These are phyloP conservation scores for Lenwebbia sp. DNA, from an alignment of 345 rosid species.

Conservation along the genomic window DNA sequence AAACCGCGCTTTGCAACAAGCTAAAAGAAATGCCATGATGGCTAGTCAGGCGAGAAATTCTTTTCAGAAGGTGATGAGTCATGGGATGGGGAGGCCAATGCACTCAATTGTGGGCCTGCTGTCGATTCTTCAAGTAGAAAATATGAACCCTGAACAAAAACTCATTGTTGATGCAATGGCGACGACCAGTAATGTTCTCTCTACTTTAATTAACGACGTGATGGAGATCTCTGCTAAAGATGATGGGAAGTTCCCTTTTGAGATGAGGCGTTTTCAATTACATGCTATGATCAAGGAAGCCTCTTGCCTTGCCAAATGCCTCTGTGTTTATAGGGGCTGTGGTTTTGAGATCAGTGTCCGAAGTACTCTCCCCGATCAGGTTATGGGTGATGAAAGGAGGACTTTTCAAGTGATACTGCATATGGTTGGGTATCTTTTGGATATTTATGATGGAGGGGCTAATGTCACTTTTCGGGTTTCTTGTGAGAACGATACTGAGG, in stretches of 20 bases:
- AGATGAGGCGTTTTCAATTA: constrained; percentile 52
- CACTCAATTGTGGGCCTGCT: constrained; percentile 85
- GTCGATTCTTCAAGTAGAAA: constrained; percentile 59
- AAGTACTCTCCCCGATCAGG: constrained; percentile 62
- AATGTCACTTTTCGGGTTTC: constrained; percentile 47
- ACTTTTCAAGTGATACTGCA: constrained; percentile 89
- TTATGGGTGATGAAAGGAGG: constrained; percentile 79
- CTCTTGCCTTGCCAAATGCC: constrained; percentile 76
- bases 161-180: constrained; percentile 56
- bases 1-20: constrained; percentile 68
- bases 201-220: constrained; percentile 67
- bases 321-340: constrained; percentile 59
- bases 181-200: constrained; percentile 63
- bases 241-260: constrained; percentile 57
- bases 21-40: constrained; percentile 83
- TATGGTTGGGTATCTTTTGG: constrained; percentile 75
- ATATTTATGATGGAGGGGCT: constrained; percentile 43
- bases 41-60: constrained; percentile 86
- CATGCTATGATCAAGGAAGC: constrained; percentile 78
- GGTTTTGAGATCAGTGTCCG: constrained; percentile 58
- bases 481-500: constrained; percentile 30
- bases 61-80: constrained; percentile 93
- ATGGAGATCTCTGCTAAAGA: constrained; percentile 70
- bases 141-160: constrained; percentile 50
- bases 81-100: constrained; percentile 96